These are phyloP conservation scores for Mycosphaerelloides madeirae DNA, from an alignment of 2,329 filamentous ascomycete species.

Conservation along the genomic window DNA sequence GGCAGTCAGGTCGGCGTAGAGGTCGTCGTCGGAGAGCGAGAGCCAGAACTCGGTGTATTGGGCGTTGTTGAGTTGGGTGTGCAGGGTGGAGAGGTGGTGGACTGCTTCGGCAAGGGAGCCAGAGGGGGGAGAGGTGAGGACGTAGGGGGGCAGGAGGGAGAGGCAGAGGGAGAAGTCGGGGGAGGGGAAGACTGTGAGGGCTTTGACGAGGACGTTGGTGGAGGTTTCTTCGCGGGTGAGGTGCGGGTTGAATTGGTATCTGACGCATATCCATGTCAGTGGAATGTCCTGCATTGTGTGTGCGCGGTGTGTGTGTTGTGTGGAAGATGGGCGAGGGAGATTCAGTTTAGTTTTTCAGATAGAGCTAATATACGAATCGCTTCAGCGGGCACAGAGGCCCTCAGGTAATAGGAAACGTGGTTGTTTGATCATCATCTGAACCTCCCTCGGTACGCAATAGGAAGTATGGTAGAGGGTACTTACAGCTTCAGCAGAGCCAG, in stretches of 20 bases:
- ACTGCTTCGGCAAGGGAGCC: constrained; percentile 80
- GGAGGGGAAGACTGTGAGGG: constrained; percentile 93
- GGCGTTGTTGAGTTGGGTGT: constrained; percentile 80
- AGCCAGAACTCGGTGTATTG: constrained; percentile 93
- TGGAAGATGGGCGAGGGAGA: constrained; percentile 2
- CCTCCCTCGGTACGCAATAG: constrained; percentile 6
- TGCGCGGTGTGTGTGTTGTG: not conserved
- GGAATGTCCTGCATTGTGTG: constrained; percentile 8
- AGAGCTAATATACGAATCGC: constrained; percentile 64
- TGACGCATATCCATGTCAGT: constrained; percentile 37
- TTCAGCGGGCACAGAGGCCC: constrained; percentile 55
- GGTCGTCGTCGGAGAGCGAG: constrained; percentile 85
- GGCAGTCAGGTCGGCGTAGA: constrained; percentile 91
- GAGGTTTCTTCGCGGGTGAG: constrained; percentile 94
- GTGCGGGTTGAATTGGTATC: constrained; percentile 99
- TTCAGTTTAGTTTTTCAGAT: constrained; percentile 55
- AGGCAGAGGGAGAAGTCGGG: constrained; percentile 92
- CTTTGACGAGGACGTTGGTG: constrained; percentile 98
- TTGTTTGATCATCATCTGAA: constrained; percentile 70
- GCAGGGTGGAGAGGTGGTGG: constrained; percentile 76
- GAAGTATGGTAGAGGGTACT: constrained; percentile 43
- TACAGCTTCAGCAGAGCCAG: constrained; percentile 94
- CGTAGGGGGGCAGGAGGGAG: constrained; percentile 83
- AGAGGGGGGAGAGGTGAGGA: constrained; percentile 57
- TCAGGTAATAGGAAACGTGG: constrained; percentile 99